A percentile compares a stretch with the other conserved stretches of the same genome.
These are phyloP conservation scores for Hyphopichia buzzinii DNA, from an alignment of 1,139 yeast genomes.

Conservation along the genomic window DNA sequence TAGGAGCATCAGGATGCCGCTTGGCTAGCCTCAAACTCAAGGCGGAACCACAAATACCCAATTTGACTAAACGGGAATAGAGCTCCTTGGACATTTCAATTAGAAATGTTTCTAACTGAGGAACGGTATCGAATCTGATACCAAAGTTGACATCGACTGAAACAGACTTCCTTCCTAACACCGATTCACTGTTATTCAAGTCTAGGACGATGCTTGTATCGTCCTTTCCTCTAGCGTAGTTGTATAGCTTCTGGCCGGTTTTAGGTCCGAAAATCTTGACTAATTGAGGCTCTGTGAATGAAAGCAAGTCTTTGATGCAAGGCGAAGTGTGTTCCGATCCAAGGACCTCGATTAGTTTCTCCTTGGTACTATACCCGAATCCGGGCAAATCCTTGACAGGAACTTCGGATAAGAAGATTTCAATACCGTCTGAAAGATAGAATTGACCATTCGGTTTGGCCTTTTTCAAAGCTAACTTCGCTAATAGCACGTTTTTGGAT, in stretches of 20 bases:
- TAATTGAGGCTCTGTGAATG: constrained; percentile 35
- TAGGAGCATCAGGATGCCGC: constrained; percentile 64
- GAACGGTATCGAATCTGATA: constrained; percentile 61
- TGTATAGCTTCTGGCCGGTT: constrained; percentile 62
- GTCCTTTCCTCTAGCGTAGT: constrained; percentile 69
- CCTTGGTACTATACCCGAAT: constrained; percentile 59
- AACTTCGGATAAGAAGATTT: constrained; percentile 41
- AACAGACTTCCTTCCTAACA: constrained; percentile 62
- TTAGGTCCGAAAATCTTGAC: constrained; percentile 59
- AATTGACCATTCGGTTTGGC: constrained; percentile 82
- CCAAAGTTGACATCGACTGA: constrained; percentile 95
- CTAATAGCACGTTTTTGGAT: constrained; percentile 68
- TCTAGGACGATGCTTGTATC: constrained; percentile 52
- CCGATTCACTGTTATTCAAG: constrained; percentile 40
- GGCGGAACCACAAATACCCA: constrained; percentile 53
- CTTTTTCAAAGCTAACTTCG: constrained; percentile 67
- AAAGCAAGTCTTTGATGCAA: constrained; percentile 31
- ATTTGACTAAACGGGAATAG: constrained; percentile 45
- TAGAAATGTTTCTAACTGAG: constrained; percentile 65
- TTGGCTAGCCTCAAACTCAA: constrained; percentile 65
- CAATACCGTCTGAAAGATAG: constrained; percentile 29
- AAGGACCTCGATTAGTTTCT: constrained; percentile 33
- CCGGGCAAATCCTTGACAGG: constrained; percentile 74
- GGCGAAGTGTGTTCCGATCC: constrained; percentile 11
- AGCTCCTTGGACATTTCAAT: constrained; percentile 60